Base-by-base conservation (phyloP, 2,329 filamentous ascomycete species). In the Colletotrichum theobromicola region DNA sequence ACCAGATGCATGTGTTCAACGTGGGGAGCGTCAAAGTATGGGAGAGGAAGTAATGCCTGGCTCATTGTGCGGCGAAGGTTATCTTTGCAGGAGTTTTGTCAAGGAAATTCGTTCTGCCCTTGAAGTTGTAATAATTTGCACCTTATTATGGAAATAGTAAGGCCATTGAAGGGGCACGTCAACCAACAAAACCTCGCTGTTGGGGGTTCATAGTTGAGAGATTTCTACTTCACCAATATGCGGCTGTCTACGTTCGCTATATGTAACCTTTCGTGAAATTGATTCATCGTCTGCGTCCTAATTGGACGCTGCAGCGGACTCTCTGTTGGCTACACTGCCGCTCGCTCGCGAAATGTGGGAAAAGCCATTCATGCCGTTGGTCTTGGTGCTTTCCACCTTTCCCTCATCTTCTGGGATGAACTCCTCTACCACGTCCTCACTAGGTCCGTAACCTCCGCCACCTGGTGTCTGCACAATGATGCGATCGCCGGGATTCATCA, bases 11-110 rank as follows among this genome's bases (percentile, higher is more conserved):
- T 15, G 65, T 73, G 5, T 42, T 64, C 30, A 67, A 64, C 24
- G 61, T 67, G 15, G 69, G 62, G 8, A 62, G 67, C 26, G 50
- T 66, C 37, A 60, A 67, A 34, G 35, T 35, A n/a, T 58, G 30
- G 50, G 53, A 37, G n/a, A 35, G 18, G 34, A 61, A 67, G 7
- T 83, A 12, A 50, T 12, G 13, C 5, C 6, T 12, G 42, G n/a
- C 6, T 50, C 2, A 6, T 24, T 50, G n/a, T 50, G n/a, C n/a
- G 10, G n/a, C 10, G n/a, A 61, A 9, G 57, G 2, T 6, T 13
- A 8, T 16, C 9, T 34, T 35, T 12, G 55, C 5, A 12, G 26
- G 28, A 12, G 15, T 32, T 15, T 15, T 32, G 13, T 21, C 26
- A 32, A 7, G 55, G 3, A 58, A 58, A 24, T 7, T 13, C 16